Base-by-base conservation (phyloP, 1,139 yeast genomes). In the Pichia sp. region DNA sequence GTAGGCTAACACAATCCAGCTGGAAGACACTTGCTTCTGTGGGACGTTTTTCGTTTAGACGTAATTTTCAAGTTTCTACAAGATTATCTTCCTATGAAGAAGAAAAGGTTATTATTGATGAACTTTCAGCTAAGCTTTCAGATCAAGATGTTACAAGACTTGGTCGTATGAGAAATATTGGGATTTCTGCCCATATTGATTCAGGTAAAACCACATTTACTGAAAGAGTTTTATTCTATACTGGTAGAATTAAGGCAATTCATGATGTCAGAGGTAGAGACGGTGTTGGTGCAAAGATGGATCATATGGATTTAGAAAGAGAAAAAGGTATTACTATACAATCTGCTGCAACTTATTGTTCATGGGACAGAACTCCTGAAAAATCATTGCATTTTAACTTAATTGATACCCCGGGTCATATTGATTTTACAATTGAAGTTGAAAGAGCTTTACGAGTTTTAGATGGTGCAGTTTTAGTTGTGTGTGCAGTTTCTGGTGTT, bases 261-360 rank as follows among this genome's bases (percentile, higher is more conserved):
- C 99, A 92, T 65, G 99, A 92, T 68, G 99, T 92, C 45, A 79
- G 98, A 67, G 99, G 99, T 45, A 81, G 95, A 62, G 99, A 92
- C 67, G 82, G 90, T 57, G 97, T 92, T 51, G 99, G 99, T 51
- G 99, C 99, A 51, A 92, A 89, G 70, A 92, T 92, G 95, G 99
- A 92, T 64, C 89, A 90, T 55, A 88, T 92, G 95, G 98, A 92
- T 59, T 77, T 92, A 58, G 98, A 92, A 70, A 80, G 98, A 67
- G 97, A 90, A 70, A 87, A 94, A 65, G 98, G 98, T 66, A 92
- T 92, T 60, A 92, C 98, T 48, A 92, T 92, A 66, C 98, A 92
- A 70, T 88, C 97, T 51, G 98, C 98, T 52, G 98, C 98, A 38
- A 92, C 98, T 2, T 92, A 87, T 72, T 92, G 97, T 73, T 84